Conservation (phyloP, 164 flowering plant genomes). For the Tetracentron sinense region DNA sequence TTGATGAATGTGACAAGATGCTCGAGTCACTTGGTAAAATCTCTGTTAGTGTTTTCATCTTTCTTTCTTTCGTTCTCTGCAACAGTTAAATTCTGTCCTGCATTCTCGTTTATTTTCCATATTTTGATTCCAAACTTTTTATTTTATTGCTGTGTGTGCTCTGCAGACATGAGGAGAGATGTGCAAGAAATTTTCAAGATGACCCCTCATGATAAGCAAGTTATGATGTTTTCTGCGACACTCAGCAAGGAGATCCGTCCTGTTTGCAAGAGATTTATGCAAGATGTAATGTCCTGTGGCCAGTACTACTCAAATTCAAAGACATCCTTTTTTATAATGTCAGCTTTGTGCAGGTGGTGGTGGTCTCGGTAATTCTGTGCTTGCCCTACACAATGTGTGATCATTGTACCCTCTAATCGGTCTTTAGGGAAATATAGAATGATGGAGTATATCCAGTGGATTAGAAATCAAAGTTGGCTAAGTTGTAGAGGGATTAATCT, state of each 20-base stretch:
- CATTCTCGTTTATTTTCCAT: neutral
- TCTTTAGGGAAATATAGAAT: neutral
- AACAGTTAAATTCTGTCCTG: neutral
- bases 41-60: no score
- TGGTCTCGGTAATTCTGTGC: slow-evolving; percentile 12
- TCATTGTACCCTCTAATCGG: neutral
- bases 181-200: slow-evolving; percentile 96
- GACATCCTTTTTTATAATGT: slow-evolving; percentile 38
- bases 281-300: slow-evolving; percentile 95
- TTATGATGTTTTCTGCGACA: slow-evolving; percentile 99
- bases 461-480: no score
- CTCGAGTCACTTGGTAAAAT: slow-evolving; percentile 90
- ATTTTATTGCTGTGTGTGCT: slow-evolving; percentile 3
- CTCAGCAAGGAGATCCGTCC: slow-evolving; percentile 99
- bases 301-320: slow-evolving; percentile 47
- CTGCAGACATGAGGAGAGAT: slow-evolving; percentile 95
- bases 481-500: neutral
- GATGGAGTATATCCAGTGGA: no score
- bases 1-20: slow-evolving; percentile 99
- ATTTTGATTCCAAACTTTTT: neutral
- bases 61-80: no score
- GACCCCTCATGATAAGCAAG: slow-evolving; percentile 99
- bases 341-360: slow-evolving; percentile 29
- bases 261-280: slow-evolving; percentile 99
- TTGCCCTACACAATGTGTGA: neutral